phyloP scores from a whole-genome alignment of 1,139 yeast species.

The Suhomyces atakaporum region DNA sequence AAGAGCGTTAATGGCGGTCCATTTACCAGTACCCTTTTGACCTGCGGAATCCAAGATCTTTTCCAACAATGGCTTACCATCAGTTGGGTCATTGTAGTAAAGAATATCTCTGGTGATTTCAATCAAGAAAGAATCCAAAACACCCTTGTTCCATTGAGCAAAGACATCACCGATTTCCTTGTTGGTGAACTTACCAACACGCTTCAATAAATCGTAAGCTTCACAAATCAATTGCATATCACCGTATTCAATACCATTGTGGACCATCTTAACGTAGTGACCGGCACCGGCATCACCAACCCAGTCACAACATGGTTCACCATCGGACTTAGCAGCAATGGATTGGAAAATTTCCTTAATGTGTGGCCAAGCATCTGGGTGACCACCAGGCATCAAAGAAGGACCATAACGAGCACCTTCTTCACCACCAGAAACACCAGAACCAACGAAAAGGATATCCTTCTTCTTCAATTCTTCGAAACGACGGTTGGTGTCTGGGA shows the following conservation, averaged over 20 bases:
- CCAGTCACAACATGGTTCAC: constrained; percentile 99
- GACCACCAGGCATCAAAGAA: constrained; percentile 99
- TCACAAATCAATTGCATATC: constrained; percentile 99
- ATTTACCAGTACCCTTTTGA: constrained; percentile 99
- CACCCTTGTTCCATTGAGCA: constrained; percentile 94
- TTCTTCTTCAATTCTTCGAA: constrained; percentile 81
- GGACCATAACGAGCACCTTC: constrained; percentile 99
- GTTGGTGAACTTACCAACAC: constrained; percentile 87
- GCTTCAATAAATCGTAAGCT: constrained; percentile 94
- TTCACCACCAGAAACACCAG: constrained; percentile 99
- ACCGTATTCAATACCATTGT: constrained; percentile 99
- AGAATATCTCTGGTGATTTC: constrained; percentile 97
- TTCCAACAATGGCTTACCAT: constrained; percentile 91
- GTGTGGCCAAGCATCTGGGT: constrained; percentile 97
- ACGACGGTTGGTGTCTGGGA: constrained; percentile 98
- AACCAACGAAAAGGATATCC: constrained; percentile 93
- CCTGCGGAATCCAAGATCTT: constrained; percentile 97
- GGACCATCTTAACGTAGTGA: constrained; percentile 99
- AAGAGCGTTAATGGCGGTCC: constrained; percentile 98
- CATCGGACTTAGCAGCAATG: constrained; percentile 93
- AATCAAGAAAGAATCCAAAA: constrained; percentile 92
- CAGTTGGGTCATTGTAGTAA: constrained; percentile 80
- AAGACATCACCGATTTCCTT: constrained; percentile 94
- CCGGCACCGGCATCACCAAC: constrained; percentile 99
- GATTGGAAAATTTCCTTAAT: constrained; percentile 96